Base-by-base conservation (phyloP, 345 rosid species). In the Salix arbutifolia region DNA sequence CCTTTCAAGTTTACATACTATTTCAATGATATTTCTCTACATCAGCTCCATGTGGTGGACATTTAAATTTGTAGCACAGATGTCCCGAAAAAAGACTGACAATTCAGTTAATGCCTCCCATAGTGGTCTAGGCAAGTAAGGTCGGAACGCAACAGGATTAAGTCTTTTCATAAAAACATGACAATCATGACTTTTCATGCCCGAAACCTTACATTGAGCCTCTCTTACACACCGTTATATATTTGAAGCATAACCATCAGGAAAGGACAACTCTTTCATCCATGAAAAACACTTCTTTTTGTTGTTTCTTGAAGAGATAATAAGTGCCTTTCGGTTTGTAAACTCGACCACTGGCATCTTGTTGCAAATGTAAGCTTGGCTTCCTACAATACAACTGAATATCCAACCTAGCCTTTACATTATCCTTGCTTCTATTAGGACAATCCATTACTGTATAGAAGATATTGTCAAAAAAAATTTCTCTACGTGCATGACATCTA, bases 171-270 rank as follows among this genome's bases (percentile, higher is more conserved):
- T 46, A 7, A 75, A 48, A 3, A 75, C 13, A 19, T 75, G 65
- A 2, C 53, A 46, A 19, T 67, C 53, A 52, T 75, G 52, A 31
- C 66, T 46, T 14, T 75, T 75, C 30, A 75, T 5, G 4, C 52
- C 65, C 0, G 10, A 37, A 1, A 75, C 5, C 21, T 75, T 75
- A 17, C 8, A 6, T 9, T 48, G 26, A 4, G 6, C 0, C 19
- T 30, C 8, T 11, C 53, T 50, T 2, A 75, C 30, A 23, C 65
- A 75, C 7, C 28, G 9, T 11, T 33, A 66, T 0, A 75, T 28
- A 3, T 67, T 75, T 6, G 31, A 66, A 10, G 62, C 40, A 67
- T 75, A 75, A 18, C 65, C 46, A 67, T 75, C 53, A 26, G n/a
- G 64, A 31, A 66, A 50, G 9, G 4, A 65, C 10, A 61, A 48